phyloP scores from a whole-genome alignment of 2,329 filamentous ascomycete species.

The Ophiostoma pallidulum region DNA sequence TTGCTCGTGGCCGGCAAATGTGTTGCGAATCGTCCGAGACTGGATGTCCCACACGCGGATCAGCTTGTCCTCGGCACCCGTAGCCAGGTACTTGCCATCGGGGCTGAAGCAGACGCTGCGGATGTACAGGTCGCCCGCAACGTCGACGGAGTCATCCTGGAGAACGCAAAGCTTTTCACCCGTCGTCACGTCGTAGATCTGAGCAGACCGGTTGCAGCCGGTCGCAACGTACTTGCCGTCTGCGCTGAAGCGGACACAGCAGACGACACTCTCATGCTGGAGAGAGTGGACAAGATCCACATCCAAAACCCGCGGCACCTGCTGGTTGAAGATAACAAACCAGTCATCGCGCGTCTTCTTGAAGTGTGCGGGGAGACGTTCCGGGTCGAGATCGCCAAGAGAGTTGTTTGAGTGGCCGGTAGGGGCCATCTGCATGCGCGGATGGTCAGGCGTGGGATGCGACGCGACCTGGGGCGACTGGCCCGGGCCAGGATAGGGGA shows the following conservation, averaged over 20 bases:
- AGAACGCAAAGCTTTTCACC: constrained; percentile 84
- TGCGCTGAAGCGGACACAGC: constrained; percentile 92
- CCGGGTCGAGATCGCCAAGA: constrained; percentile 77
- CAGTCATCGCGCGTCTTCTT: constrained; percentile 89
- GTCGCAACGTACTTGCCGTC: constrained; percentile 95
- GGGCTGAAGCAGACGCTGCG: constrained; percentile 98
- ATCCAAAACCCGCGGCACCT: constrained; percentile 79
- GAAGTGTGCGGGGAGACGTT: constrained; percentile 71
- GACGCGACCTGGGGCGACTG: constrained; percentile 74
- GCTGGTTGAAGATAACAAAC: constrained; percentile 95
- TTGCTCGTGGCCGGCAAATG: constrained; percentile 94
- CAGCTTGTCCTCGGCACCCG: constrained; percentile 93
- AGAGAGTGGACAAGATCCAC: constrained; percentile 92
- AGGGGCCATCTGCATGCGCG: constrained; percentile 42
- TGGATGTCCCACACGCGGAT: constrained; percentile 96
- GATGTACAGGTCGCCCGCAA: constrained; percentile 90
- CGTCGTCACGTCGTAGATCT: constrained; percentile 88
- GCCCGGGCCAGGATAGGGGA: constrained; percentile 73
- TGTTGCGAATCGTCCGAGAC: constrained; percentile 73
- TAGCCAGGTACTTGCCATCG: constrained; percentile 86
- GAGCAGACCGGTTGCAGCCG: constrained; percentile 96
- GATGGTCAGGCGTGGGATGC: constrained; percentile 68
- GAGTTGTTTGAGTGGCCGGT: constrained; percentile 47
- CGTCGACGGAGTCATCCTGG: constrained; percentile 79
- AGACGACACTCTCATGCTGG: constrained; percentile 90